These are phyloP conservation scores for Fraxinus sp. DNA, from an alignment of 305 asterid species.

Conservation along the genomic window DNA sequence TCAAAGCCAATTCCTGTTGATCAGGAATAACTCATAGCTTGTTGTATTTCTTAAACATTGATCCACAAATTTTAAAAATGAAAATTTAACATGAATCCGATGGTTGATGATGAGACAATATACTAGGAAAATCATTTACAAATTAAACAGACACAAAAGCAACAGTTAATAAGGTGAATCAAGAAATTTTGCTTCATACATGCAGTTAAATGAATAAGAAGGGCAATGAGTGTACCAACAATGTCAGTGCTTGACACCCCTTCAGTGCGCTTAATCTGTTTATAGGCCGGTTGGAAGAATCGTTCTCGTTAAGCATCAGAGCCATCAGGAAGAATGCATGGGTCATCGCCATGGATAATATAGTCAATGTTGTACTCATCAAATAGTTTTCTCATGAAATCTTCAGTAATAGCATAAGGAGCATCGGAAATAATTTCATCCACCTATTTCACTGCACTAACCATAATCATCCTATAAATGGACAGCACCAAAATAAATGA, in stretches of 20 bases:
- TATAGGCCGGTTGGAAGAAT: too few relatives aligned
- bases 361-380: constrained; percentile 88
- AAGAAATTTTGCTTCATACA: neutral
- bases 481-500: neutral
- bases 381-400: constrained; percentile 87
- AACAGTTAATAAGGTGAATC: neutral
- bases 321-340: constrained; percentile 90
- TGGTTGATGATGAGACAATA: neutral
- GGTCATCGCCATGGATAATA: constrained; percentile 94
- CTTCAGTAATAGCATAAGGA: constrained; percentile 95
- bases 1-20: neutral
- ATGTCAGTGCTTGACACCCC: constrained; percentile 93
- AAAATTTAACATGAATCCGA: neutral
- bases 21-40: neutral
- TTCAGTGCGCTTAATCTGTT: constrained; percentile 93
- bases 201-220: constrained; percentile 3
- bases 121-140: neutral
- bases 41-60: neutral
- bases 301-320: too few relatives aligned
- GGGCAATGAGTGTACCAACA: constrained; percentile 40
- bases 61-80: neutral
- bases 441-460: constrained; percentile 84
- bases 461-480: constrained; percentile 63
- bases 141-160: neutral
- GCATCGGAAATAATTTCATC: constrained; percentile 76